These are phyloP conservation scores for Lojkania enalia DNA, from an alignment of 2,329 filamentous ascomycete species.

Conservation along the genomic window DNA sequence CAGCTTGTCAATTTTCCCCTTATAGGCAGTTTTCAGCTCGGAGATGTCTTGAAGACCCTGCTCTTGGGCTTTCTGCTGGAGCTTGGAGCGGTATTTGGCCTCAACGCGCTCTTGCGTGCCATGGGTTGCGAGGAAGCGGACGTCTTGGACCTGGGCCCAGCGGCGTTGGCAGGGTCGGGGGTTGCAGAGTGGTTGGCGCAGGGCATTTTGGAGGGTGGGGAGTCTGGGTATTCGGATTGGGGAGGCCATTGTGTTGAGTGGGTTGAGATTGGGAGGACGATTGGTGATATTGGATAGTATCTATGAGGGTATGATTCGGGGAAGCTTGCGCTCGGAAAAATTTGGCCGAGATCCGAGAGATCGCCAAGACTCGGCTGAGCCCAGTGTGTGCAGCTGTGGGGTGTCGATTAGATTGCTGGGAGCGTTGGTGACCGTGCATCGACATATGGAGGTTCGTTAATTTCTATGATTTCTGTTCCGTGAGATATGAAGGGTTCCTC, in stretches of 20 bases:
- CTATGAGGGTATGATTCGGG: background rate
- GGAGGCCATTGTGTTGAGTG: constrained; percentile 25
- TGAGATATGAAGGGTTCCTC: no score
- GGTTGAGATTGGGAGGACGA: constrained; percentile 6
- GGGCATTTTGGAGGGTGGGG: constrained; percentile 32
- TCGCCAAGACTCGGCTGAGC: constrained; percentile 14
- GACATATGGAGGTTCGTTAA: no score
- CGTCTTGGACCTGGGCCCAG: constrained; percentile 90
- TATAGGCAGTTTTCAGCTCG: constrained; percentile 79
- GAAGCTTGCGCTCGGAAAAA: constrained; percentile 1
- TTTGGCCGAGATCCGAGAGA: constrained; percentile 14
- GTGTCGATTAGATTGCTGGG: no score
- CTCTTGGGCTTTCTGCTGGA: constrained; percentile 77
- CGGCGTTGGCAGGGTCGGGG: constrained; percentile 63
- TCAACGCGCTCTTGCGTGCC: constrained; percentile 67
- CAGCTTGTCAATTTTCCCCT: constrained; percentile 76
- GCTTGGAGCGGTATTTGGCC: constrained; percentile 86
- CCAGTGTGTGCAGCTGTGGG: no score
- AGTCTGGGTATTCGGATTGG: constrained; percentile 27
- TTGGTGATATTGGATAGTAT: background rate
- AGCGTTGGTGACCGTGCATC: no score
- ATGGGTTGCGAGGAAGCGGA: constrained; percentile 85
- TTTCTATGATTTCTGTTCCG: no score
- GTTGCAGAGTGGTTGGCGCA: constrained; percentile 35
- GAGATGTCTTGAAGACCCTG: constrained; percentile 72